These are phyloP conservation scores for Lentinula raphanica DNA, from an alignment of 768 basidiomycete species.

Conservation along the genomic window DNA sequence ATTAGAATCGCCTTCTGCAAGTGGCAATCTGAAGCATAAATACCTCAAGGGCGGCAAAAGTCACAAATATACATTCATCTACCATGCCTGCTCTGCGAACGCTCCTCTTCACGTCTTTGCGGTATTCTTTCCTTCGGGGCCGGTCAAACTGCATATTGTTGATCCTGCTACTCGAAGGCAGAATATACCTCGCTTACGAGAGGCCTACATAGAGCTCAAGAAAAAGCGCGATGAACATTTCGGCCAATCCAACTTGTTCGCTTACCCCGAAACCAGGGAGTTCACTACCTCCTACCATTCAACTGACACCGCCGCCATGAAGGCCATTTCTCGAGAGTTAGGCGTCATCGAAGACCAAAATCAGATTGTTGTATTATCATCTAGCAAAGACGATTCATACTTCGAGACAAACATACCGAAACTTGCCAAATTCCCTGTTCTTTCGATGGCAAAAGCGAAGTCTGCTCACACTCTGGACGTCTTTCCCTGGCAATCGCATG, in stretches of 20 bases:
- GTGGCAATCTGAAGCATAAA: constrained; percentile 47
- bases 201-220: constrained; percentile 62
- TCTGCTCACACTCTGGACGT: constrained; percentile 69
- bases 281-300: constrained; percentile 73
- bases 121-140: constrained; percentile 70
- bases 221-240: constrained; percentile 41
- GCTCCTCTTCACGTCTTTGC: constrained; percentile 82
- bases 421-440: constrained; percentile 77
- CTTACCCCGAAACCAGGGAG: constrained; percentile 59
- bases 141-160: constrained; percentile 79
- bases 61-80: constrained; percentile 81
- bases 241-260: constrained; percentile 42
- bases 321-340: constrained; percentile 84
- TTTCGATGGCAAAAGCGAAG: constrained; percentile 82
- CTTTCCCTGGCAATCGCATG: constrained; percentile 85
- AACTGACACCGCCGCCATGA: constrained; percentile 74
- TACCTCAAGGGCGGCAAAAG: constrained; percentile 73
- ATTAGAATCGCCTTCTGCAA: constrained; percentile 57
- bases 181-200: constrained; percentile 69
- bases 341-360: constrained; percentile 69
- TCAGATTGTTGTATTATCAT: constrained; percentile 77
- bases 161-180: constrained; percentile 88
- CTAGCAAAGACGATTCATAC: constrained; percentile 76
- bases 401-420: constrained; percentile 72
- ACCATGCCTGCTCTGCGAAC: constrained; percentile 74